Conservation (phyloP, 2,329 filamentous ascomycete genomes). For the Ophiostoma sp. region DNA sequence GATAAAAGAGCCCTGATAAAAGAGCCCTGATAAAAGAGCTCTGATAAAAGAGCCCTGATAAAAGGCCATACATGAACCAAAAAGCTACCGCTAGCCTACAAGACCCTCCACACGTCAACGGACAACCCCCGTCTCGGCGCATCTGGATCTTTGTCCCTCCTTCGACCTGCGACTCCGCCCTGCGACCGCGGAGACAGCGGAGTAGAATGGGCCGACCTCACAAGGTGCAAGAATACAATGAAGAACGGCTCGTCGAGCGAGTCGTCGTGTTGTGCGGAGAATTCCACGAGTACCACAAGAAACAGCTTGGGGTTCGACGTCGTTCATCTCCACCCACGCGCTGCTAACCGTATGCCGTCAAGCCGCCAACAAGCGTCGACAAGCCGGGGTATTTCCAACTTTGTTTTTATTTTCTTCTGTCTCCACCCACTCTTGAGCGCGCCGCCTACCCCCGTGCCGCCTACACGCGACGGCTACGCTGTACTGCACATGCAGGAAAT, state of each 20-base stretch:
- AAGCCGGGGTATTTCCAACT: not conserved
- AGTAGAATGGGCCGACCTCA: not conserved
- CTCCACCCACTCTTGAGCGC: not conserved
- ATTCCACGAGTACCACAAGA: not conserved
- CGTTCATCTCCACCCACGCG: not conserved
- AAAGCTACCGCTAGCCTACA: not conserved
- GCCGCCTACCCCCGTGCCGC: constrained; percentile 19
- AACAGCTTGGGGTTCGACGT: not conserved
- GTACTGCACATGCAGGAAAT: not conserved
- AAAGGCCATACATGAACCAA: not conserved
- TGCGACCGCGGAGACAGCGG: constrained; percentile 2
- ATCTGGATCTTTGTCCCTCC: not conserved
- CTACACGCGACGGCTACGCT: constrained; percentile 18
- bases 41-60: not conserved
- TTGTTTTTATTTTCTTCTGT: not conserved
- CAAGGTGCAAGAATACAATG: not conserved
- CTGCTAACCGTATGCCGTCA: not conserved
- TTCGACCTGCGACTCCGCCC: not conserved
- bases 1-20: not conserved
- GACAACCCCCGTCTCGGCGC: not conserved
- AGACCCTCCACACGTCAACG: not conserved
- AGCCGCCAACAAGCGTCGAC: not conserved
- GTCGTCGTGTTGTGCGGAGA: not conserved
- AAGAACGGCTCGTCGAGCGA: no score
- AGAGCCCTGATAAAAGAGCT: not conserved